These are phyloP conservation scores for Ascochyta lentis DNA, from an alignment of 2,329 filamentous ascomycete genomes.

Conservation along the genomic window DNA sequence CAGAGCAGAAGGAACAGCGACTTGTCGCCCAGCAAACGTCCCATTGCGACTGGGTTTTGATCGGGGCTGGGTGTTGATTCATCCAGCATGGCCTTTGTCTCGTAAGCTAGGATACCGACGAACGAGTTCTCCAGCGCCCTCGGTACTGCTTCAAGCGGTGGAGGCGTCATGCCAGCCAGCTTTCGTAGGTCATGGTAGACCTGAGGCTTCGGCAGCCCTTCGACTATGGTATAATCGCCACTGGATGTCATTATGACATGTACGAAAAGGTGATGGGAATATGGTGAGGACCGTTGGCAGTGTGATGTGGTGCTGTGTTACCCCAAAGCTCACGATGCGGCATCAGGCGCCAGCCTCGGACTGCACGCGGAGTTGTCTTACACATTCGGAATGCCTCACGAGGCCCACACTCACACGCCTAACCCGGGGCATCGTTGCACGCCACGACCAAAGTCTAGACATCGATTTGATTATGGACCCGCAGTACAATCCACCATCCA, in stretches of 20 bases:
- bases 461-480: background rate
- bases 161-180: slow-evolving; percentile 39
- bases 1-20: slow-evolving; percentile 60
- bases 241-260: slow-evolving; percentile 17
- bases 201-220: slow-evolving; percentile 37
- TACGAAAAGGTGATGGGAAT: background rate
- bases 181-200: slow-evolving; percentile 42
- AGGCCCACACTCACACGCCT: background rate
- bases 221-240: slow-evolving; percentile 34
- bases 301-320: slow-evolving; percentile 10
- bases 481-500: background rate
- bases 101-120: slow-evolving; percentile 34
- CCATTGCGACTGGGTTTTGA: slow-evolving; percentile 55
- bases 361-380: slow-evolving; percentile 10
- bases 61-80: slow-evolving; percentile 24
- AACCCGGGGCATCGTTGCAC: background rate
- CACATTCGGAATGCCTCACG: slow-evolving; percentile 7
- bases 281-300: background rate
- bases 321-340: slow-evolving; percentile 22
- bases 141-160: slow-evolving; percentile 35
- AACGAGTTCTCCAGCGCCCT: slow-evolving; percentile 37
- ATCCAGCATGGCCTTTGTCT: slow-evolving; percentile 32
- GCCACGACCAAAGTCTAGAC: background rate
- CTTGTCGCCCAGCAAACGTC: slow-evolving; percentile 59
- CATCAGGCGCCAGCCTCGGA: slow-evolving; percentile 17